These are phyloP conservation scores for Cyberlindnera galapagoensis DNA, from an alignment of 805 yeast genomes.

Conservation along the genomic window DNA sequence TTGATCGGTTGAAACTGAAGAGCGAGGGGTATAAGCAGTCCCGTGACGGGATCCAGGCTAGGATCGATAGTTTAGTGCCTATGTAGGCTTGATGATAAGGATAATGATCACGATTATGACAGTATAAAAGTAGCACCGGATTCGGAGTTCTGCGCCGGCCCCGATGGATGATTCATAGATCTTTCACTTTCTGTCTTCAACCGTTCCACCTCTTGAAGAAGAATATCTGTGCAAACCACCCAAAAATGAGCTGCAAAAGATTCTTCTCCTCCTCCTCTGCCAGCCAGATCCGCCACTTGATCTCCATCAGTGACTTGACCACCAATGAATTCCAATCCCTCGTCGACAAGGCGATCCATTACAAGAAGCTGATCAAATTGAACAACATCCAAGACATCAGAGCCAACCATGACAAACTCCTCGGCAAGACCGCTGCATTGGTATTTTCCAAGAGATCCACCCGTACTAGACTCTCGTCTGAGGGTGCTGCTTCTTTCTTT, in stretches of 20 bases:
- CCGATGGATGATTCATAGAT: no score
- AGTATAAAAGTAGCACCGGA: no score
- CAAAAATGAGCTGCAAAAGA: slow-evolving; percentile 13
- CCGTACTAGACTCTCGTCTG: slow-evolving; percentile 88
- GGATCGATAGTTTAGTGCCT: no score
- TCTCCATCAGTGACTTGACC: slow-evolving; percentile 73
- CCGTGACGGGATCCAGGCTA: no score
- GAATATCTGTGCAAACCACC: neutral
- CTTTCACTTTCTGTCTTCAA: neutral
- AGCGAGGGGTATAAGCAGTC: no score
- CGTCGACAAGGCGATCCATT: slow-evolving; percentile 65
- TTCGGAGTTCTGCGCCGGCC: no score
- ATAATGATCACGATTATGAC: no score
- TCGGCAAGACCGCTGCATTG: slow-evolving; percentile 79
- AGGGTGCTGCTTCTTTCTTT: slow-evolving; percentile 87
- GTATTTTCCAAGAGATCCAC: slow-evolving; percentile 90
- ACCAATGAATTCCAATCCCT: slow-evolving; percentile 64
- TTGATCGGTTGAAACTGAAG: no score
- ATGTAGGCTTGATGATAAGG: no score
- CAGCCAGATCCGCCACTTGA: slow-evolving; percentile 51
- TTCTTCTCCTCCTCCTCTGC: slow-evolving; percentile 12
- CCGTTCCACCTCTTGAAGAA: neutral
- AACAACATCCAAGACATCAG: slow-evolving; percentile 35
- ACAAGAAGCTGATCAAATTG: slow-evolving; percentile 55
- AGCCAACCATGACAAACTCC: slow-evolving; percentile 42